These are phyloP conservation scores for Acanthamoeba royreba DNA, from an alignment of 208 protist genomes.

Conservation along the genomic window DNA sequence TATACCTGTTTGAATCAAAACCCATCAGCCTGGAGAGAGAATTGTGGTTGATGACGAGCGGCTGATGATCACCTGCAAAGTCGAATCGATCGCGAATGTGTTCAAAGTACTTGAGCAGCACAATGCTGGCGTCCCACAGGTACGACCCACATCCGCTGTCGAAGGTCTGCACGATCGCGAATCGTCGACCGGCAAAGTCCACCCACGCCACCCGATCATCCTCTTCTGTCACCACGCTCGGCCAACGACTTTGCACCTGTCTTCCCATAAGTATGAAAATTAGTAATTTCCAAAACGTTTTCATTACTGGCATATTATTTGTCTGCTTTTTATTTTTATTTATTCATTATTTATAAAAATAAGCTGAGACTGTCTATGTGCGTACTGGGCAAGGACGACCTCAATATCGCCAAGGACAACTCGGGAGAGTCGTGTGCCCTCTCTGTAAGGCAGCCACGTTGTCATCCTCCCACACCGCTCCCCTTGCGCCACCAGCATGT, in stretches of 20 bases:
- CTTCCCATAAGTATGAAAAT: not conserved
- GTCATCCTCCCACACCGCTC: too few species aligned
- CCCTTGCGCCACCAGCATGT: too few species aligned
- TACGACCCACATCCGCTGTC: not conserved
- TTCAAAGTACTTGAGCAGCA: not conserved
- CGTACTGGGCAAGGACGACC: not conserved
- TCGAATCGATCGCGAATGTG: not conserved
- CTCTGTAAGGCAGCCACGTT: not conserved
- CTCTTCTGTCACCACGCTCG: not conserved
- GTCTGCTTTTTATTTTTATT: not conserved
- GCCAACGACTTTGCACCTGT: not conserved
- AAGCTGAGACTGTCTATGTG: not conserved
- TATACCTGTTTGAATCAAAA: not conserved
- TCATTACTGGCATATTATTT: too few species aligned
- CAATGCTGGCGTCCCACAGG: not conserved
- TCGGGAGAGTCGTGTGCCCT: not conserved
- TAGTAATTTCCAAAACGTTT: too few species aligned
- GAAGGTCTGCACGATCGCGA: constrained; percentile 6
- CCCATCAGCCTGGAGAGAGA: too few species aligned
- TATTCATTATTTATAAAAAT: not conserved
- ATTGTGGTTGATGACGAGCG: not conserved
- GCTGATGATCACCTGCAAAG: too few species aligned
- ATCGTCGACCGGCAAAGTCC: not conserved
- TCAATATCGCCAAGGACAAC: not conserved
- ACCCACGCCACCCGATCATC: not conserved